Evolutionary conservation across 2,329 filamentous ascomycete genomes (phyloP), one percentile per base, ranked within the genome.

Genomic region (Stenocarpella maydis): DNA sequence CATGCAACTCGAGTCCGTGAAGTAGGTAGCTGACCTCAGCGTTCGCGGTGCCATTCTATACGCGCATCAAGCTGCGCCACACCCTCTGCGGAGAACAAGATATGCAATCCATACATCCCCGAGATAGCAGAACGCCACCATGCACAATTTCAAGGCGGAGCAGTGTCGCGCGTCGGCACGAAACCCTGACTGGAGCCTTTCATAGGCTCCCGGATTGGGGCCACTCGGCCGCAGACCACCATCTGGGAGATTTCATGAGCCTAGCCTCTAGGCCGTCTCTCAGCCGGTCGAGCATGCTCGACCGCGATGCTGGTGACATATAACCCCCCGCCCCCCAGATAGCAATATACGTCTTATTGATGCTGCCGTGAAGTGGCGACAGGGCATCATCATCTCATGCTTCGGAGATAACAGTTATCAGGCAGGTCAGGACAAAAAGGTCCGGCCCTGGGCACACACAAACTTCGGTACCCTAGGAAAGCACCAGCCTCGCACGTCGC

Each of bases 381-480:
- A 63, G 43, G 19, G 28, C n/a, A 37, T 63, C n/a, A 37, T 63
- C 43, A 26, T 58, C 41, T 43, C 58, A 34, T 28, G 1, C 43
- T 34, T 7, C 41, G 31, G n/a, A 26, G 31, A 19, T 24, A 37
- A n/a, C 28, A 49, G n/a, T n/a, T 17, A 26, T 8, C 43, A 63
- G 37, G 24, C 43, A 34, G 43, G 43, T 49, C 43, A 63, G 58
- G 58, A 63, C 14, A 1, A 49, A 17, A 63, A 49, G 28, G 28
- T 63, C 58, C 58, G 58, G 43, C n/a, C 43, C 17, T 24, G n/a
- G 14, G 37, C 31, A 19, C 10, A 19, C n/a, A 37, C 54, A 37
- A 24, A 49, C 43, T 63, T n/a, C 37, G 58, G 58, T 63, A 63
- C 58, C 58, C 58, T 49, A 63, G n/a, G n/a, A n/a, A 37, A 4